Percentiles rank a stretch among this genome's conserved stretches.
Evolutionary conservation across 2,329 filamentous ascomycete genomes (phyloP).

Genomic region (Colletotrichum aenigma): DNA sequence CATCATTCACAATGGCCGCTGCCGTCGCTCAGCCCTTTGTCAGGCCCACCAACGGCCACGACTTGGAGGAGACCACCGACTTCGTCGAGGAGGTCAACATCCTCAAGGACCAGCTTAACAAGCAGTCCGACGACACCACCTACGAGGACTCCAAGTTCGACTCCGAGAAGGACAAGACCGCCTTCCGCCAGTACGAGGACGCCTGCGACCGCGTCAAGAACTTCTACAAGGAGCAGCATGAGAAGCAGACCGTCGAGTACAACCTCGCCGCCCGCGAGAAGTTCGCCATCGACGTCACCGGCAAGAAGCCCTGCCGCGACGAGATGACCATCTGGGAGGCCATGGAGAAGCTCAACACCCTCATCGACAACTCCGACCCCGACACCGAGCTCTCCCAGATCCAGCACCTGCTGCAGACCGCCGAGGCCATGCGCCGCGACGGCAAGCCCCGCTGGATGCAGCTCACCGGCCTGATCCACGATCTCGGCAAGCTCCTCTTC

Average conservation of each 20-base stretch:
- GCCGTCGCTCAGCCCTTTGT: slow-evolving; percentile 4
- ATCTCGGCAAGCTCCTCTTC: slow-evolving; percentile 80
- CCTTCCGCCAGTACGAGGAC: slow-evolving; percentile 83
- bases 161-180: slow-evolving; percentile 75
- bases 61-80: slow-evolving; percentile 49
- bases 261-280: slow-evolving; percentile 77
- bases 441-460: slow-evolving; percentile 86
- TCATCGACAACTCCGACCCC: slow-evolving; percentile 90
- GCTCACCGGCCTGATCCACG: slow-evolving; percentile 77
- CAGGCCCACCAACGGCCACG: slow-evolving; percentile 25
- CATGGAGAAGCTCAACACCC: slow-evolving; percentile 89
- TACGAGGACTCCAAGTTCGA: slow-evolving; percentile 70
- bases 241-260: slow-evolving; percentile 79
- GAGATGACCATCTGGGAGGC: slow-evolving; percentile 90
- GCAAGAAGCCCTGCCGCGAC: slow-evolving; percentile 60
- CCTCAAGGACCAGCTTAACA: slow-evolving; percentile 42
- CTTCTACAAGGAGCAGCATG: slow-evolving; percentile 79
- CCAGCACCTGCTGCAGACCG: slow-evolving; percentile 86
- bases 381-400: slow-evolving; percentile 89
- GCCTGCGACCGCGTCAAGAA: slow-evolving; percentile 84
- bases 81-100: slow-evolving; percentile 61
- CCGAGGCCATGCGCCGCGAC: slow-evolving; percentile 87
- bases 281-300: slow-evolving; percentile 58
- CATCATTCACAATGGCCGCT: slow-evolving; percentile 12
- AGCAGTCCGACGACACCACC: not conserved